A percentile compares a stretch with the other conserved stretches of the same genome.
These are phyloP conservation scores for Eimeria zaria DNA, from an alignment of 169 alveolate genomes.

Conservation along the genomic window DNA sequence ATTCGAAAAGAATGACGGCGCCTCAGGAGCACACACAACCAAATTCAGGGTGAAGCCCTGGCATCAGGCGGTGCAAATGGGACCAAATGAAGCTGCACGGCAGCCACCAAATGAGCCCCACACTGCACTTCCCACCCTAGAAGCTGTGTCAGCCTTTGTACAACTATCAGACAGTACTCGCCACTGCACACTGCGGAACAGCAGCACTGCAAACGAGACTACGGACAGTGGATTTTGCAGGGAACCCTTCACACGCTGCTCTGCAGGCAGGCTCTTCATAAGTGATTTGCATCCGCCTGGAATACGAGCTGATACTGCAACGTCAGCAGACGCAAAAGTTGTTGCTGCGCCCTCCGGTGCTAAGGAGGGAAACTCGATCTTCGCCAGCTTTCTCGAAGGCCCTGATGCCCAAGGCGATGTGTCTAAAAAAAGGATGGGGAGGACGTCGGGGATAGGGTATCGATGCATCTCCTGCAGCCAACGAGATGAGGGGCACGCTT, in stretches of 20 bases:
- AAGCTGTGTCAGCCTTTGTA: background rate
- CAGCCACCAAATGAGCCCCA: background rate
- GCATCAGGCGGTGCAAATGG: background rate
- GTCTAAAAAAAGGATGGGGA: conserved; percentile 53
- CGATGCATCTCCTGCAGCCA: conserved; percentile 31
- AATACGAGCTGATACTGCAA: background rate
- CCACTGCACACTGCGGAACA: background rate
- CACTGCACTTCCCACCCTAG: background rate
- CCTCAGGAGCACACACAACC: background rate
- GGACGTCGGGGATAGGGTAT: conserved; percentile 6
- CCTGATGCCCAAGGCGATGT: conserved; percentile 73
- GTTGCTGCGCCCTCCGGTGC: conserved; percentile 6
- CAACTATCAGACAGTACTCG: background rate
- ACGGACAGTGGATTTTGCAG: conserved; percentile 72
- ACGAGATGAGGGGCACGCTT: background rate
- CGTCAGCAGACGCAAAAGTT: background rate
- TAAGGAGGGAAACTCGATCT: background rate
- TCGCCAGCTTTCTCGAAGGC: conserved; percentile 7
- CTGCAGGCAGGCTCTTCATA: conserved; percentile 49
- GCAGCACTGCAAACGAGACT: background rate
- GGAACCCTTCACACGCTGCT: conserved; percentile 70
- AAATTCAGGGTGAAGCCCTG: background rate
- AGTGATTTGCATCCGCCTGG: background rate
- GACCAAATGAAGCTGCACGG: background rate
- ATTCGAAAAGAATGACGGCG: background rate